Evolutionary conservation across 2,329 filamentous ascomycete genomes (phyloP), one percentile per base, ranked within the genome.

Genomic region (Didymella sp.): DNA sequence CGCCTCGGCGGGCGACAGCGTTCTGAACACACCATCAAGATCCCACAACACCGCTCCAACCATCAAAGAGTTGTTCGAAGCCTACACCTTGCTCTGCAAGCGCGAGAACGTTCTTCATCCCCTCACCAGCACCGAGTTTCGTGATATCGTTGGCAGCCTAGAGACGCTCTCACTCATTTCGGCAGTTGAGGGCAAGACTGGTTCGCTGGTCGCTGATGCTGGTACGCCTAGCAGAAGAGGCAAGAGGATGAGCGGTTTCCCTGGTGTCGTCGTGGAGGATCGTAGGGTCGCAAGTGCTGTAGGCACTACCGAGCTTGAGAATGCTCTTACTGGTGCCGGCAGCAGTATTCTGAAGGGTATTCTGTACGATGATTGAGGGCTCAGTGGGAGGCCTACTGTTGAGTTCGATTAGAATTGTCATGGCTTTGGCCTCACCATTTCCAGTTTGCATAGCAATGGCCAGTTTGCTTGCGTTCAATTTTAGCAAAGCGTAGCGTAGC

Each of bases 21-120:
- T 73, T 13, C 52, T 73, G 7, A 62, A 63, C 11, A 81, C 79
- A 0, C 78, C 79, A 7, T 80, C 78, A 8, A 80, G 78, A 52
- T 67, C 72, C 13, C 72, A 75, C 51, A 78, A 80, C 54, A 85
- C 79, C 67, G 91, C 90, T 0, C 93, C 94, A 1, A 96, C 89
- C 0, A 84, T 96, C 73, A 96, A 93, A 76, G 84, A 85, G 51
- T 80, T 98, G 5, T 98, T 91, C 74, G 89, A 92, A 58, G 87
- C 90, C 2, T 99, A 99, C 77, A 88, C 86, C 55, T 80, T 84
- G 30, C 82, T 97, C 15, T 99, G 95, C 77, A 94, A 87, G 56
- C 86, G 87, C 31, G 94, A 98, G 69, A 90, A 92, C n/a, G 82
- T 96, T 9, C 84, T 99, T 2, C 92, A 96, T 65, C 91, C 94